phyloP scores from a whole-genome alignment of 2,329 filamentous ascomycete species.

The Aspergillus luchuensis region DNA sequence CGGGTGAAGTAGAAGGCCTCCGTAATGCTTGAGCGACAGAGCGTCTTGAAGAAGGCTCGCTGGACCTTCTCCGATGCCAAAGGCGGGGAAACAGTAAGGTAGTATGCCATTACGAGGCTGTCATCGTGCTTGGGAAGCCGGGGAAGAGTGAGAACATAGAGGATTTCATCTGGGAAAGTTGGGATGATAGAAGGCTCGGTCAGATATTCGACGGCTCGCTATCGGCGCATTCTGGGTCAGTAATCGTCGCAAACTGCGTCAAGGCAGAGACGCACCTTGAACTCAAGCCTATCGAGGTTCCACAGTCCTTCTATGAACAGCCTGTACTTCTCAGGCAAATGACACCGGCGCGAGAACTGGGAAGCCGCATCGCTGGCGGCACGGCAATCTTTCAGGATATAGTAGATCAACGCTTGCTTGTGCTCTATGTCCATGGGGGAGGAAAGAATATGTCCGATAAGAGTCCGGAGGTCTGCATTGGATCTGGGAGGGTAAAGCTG shows the following conservation, averaged over 20 bases:
- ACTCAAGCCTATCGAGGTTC: slow-evolving; percentile 73
- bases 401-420: slow-evolving; percentile 81
- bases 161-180: slow-evolving; percentile 81
- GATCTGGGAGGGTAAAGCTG: slow-evolving; percentile 75
- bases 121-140: slow-evolving; percentile 62
- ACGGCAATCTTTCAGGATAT: slow-evolving; percentile 76
- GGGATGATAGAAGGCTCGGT: slow-evolving; percentile 77
- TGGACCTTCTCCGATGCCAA: slow-evolving; percentile 66
- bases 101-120: slow-evolving; percentile 73
- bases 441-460: slow-evolving; percentile 70
- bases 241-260: not conserved
- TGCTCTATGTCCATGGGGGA: slow-evolving; percentile 69
- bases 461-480: slow-evolving; percentile 65
- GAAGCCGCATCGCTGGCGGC: slow-evolving; percentile 53
- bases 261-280: slow-evolving; percentile 52
- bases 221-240: slow-evolving; percentile 16
- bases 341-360: slow-evolving; percentile 64
- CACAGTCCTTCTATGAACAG: slow-evolving; percentile 81
- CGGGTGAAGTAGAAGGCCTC: slow-evolving; percentile 76
- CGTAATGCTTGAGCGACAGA: slow-evolving; percentile 67
- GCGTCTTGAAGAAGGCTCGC: slow-evolving; percentile 67
- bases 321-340: slow-evolving; percentile 74
- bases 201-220: slow-evolving; percentile 72
- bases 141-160: slow-evolving; percentile 64
- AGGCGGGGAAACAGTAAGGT: slow-evolving; percentile 72